Percentiles rank a stretch among this genome's conserved stretches.
Evolutionary conservation across 2,329 filamentous ascomycete species (phyloP).

Genomic region (Hymenoscyphus linearis): DNA sequence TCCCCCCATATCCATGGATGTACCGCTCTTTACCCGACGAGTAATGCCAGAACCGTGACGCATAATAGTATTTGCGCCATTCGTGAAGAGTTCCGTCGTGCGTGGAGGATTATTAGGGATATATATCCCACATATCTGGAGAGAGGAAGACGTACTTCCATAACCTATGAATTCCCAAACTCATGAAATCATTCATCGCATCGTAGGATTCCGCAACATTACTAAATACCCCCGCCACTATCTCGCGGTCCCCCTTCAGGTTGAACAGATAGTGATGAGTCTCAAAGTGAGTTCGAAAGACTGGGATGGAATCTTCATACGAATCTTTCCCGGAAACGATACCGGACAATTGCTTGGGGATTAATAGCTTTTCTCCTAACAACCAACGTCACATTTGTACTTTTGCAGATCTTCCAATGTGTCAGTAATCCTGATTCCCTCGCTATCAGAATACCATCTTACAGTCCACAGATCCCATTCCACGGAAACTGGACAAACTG

Average conservation of each 20-base stretch:
- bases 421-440: neutral
- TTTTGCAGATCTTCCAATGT: constrained; percentile 1
- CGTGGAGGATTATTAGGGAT: too few species aligned
- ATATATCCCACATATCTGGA: too few species aligned
- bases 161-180: constrained; percentile 88
- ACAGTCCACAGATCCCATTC: constrained; percentile 2
- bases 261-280: neutral
- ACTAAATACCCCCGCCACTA: constrained; percentile 73
- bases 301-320: neutral
- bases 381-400: neutral
- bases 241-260: too few species aligned
- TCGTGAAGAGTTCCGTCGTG: too few species aligned
- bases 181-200: constrained; percentile 99
- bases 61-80: too few species aligned
- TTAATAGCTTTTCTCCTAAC: neutral
- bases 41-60: too few species aligned
- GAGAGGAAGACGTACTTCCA: constrained; percentile 63
- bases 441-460: neutral
- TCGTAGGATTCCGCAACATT: constrained; percentile 88
- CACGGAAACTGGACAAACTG: constrained; percentile 14
- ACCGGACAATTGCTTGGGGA: neutral
- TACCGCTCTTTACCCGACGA: too few species aligned
- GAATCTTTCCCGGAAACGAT: neutral
- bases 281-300: neutral
- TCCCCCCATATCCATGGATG: too few species aligned